These are phyloP conservation scores for Ganoderma lucidum DNA, from an alignment of 1,284 basidiomycete species.

Conservation along the genomic window DNA sequence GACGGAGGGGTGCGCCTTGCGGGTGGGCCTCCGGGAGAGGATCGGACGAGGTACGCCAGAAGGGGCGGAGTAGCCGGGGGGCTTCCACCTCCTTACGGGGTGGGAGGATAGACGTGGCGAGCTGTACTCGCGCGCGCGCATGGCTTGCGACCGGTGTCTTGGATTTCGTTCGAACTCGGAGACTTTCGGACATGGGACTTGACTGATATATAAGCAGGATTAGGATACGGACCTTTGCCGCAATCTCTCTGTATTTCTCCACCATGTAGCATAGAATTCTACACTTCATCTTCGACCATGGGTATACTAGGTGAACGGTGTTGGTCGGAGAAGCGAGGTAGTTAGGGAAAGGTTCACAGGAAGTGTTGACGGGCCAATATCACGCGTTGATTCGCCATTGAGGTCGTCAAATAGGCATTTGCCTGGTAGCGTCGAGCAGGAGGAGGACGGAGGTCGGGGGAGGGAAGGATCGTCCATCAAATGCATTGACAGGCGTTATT, in stretches of 20 bases:
- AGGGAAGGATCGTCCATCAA: too few relatives aligned
- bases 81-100: not conserved
- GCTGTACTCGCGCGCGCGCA: not conserved
- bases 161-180: not conserved
- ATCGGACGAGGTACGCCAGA: not conserved
- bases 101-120: not conserved
- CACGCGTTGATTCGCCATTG: too few relatives aligned
- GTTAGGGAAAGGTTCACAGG: too few relatives aligned
- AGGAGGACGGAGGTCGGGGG: too few relatives aligned
- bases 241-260: not conserved
- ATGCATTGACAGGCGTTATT: too few relatives aligned
- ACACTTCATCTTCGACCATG: not conserved
- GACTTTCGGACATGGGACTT: not conserved
- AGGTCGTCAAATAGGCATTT: too few relatives aligned
- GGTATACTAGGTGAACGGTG: not conserved
- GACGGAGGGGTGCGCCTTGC: constrained; percentile 1
- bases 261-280: not conserved
- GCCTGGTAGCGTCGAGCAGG: too few relatives aligned
- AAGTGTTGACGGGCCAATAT: too few relatives aligned
- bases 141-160: not conserved
- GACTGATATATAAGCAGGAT: not conserved
- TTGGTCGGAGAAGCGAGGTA: not conserved
- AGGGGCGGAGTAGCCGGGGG: not conserved
- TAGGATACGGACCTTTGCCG: not conserved
- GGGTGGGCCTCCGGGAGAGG: not conserved